phyloP scores from a whole-genome alignment of 148 eudicot species.

The Spergularia bocconei region DNA sequence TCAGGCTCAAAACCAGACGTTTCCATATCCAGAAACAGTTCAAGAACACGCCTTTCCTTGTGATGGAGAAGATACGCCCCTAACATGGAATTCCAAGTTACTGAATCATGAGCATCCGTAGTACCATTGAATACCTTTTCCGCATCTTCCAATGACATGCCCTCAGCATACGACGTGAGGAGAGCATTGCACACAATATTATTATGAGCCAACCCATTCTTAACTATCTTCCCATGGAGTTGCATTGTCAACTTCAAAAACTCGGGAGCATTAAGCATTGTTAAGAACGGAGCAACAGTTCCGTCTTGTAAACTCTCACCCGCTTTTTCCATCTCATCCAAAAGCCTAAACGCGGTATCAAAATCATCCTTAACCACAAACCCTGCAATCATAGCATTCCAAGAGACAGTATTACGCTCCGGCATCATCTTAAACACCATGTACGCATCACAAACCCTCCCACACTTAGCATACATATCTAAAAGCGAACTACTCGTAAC shows the following conservation, averaged over 20 bases:
- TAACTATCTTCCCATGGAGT: constrained; percentile 55
- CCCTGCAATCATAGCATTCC: constrained; percentile 76
- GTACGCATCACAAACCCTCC: constrained; percentile 50
- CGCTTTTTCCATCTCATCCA: constrained; percentile 47
- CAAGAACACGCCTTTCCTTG: constrained; percentile 37
- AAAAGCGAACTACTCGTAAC: constrained; percentile 62
- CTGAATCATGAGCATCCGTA: constrained; percentile 41
- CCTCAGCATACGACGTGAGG: constrained; percentile 57
- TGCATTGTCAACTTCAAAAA: constrained; percentile 41
- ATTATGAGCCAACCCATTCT: constrained; percentile 48
- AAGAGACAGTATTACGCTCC: constrained; percentile 51
- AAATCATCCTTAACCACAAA: constrained; percentile 43
- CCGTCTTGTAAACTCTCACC: constrained; percentile 57
- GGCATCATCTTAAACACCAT: constrained; percentile 48
- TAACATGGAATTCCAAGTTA: constrained; percentile 80
- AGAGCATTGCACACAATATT: constrained; percentile 57
- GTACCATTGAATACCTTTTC: constrained; percentile 43
- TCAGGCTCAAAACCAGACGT: constrained; percentile 53
- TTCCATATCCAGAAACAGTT: constrained; percentile 58
- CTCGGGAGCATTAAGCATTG: constrained; percentile 49
- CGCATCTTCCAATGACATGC: constrained; percentile 54
- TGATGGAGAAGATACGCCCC: constrained; percentile 52
- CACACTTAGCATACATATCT: constrained; percentile 74
- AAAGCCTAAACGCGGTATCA: constrained; percentile 36
- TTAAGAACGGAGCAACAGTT: constrained; percentile 56